phyloP scores from a whole-genome alignment of 805 yeast genomes.

The Nakazawaea laoshanensis region DNA sequence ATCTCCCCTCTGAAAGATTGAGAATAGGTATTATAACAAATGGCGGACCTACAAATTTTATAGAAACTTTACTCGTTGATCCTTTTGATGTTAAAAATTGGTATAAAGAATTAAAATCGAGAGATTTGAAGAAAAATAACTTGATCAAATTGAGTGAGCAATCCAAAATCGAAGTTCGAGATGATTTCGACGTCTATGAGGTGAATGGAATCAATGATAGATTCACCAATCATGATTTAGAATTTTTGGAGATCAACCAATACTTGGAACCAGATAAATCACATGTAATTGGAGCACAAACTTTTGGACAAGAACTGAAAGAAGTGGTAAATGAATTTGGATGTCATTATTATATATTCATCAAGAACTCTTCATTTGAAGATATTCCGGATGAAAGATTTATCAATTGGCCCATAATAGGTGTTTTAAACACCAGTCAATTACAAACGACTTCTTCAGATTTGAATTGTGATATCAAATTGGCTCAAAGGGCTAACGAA shows the following conservation, averaged over 20 bases:
- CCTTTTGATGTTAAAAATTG: slow-evolving; percentile 10
- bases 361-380: slow-evolving; percentile 16
- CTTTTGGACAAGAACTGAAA: background rate
- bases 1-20: background rate
- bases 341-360: slow-evolving; percentile 22
- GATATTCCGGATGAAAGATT: slow-evolving; percentile 11
- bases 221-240: slow-evolving; percentile 17
- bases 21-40: slow-evolving; percentile 9
- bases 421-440: slow-evolving; percentile 14
- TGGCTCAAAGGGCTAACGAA: slow-evolving; percentile 20
- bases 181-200: slow-evolving; percentile 6
- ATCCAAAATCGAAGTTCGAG: background rate
- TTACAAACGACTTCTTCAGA: slow-evolving; percentile 3
- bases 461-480: slow-evolving; percentile 17
- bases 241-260: slow-evolving; percentile 19
- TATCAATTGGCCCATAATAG: slow-evolving; percentile 19
- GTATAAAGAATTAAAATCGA: slow-evolving; percentile 5
- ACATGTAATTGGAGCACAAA: slow-evolving; percentile 12
- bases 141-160: slow-evolving; percentile 6
- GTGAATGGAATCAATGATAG: slow-evolving; percentile 6
- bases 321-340: background rate
- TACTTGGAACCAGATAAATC: slow-evolving; percentile 8
- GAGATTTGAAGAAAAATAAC: slow-evolving; percentile 9
- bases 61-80: slow-evolving; percentile 8
- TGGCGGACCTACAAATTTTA: slow-evolving; percentile 4